phyloP scores from a whole-genome alignment of 345 rosid species.

The Brassica cretica region DNA sequence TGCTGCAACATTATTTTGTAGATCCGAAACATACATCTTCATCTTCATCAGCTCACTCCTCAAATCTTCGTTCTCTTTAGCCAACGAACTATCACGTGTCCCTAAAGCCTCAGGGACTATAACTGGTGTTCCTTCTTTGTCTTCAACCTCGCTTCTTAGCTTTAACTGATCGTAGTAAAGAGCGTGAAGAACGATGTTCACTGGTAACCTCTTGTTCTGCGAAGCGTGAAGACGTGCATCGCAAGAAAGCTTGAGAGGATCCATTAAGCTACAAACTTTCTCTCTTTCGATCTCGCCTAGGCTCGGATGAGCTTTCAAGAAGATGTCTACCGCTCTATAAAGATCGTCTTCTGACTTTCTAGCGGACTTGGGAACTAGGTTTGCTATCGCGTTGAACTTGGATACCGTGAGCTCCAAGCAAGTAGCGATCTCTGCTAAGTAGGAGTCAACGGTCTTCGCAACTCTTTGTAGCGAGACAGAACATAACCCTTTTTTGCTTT shows the following conservation, averaged over 20 bases:
- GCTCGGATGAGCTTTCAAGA: slow-evolving; percentile 85
- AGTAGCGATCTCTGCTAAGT: slow-evolving; percentile 74
- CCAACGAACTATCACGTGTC: slow-evolving; percentile 63
- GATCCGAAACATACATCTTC: slow-evolving; percentile 72
- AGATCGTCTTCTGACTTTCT: slow-evolving; percentile 82
- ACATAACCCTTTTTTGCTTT: slow-evolving; percentile 47
- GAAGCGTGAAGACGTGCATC: slow-evolving; percentile 98
- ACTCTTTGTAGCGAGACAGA: slow-evolving; percentile 67
- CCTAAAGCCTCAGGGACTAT: slow-evolving; percentile 42
- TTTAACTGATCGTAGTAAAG: slow-evolving; percentile 88
- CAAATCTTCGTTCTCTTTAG: slow-evolving; percentile 83
- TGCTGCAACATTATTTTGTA: slow-evolving; percentile 43
- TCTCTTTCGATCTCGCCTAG: slow-evolving; percentile 89
- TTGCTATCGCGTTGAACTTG: slow-evolving; percentile 81
- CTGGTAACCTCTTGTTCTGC: slow-evolving; percentile 88
- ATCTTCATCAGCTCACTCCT: slow-evolving; percentile 78
- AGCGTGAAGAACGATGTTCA: slow-evolving; percentile 80
- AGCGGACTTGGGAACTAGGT: slow-evolving; percentile 67
- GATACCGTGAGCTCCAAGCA: slow-evolving; percentile 62
- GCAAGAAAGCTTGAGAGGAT: slow-evolving; percentile 77
- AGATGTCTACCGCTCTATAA: slow-evolving; percentile 84
- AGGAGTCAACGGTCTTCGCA: slow-evolving; percentile 68
- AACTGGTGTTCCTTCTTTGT: slow-evolving; percentile 19
- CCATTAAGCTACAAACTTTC: slow-evolving; percentile 88
- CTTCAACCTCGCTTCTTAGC: slow-evolving; percentile 64